Evolutionary conservation across 2,329 filamentous ascomycete species (phyloP), one percentile per base, ranked within the genome.

Genomic region (Plenodomus tracheiphilus): DNA sequence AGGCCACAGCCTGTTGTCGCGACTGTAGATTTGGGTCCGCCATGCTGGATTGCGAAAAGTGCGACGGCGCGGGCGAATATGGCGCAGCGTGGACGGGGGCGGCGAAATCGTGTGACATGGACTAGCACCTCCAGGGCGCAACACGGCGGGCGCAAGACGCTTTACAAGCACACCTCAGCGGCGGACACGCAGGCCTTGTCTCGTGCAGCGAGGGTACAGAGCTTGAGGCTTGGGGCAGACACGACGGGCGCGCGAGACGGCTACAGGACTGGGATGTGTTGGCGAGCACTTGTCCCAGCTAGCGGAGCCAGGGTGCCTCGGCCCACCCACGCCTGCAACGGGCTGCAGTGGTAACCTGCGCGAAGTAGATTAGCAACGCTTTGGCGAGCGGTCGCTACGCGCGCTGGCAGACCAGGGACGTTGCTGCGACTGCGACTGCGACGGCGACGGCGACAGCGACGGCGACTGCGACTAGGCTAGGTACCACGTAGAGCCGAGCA

Each of bases 81-180:
- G 65, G 62, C 58, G 62, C 56, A 44, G 61, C 49, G 50, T 49
- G 49, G 55, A 48, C 43, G 28, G 59, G 59, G 47, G 56, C 50
- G 51, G 64, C 53, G 59, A 62, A 62, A 49, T 68, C 64, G 64
- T 64, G 65, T 49, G 65, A 69, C 65, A 66, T 66, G 59, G 59
- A 53, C 64, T 53, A 60, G 61, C 61, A 61, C 61, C 54, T 43
- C 46, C 49, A 35, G 41, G 57, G 58, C 62, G 60, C 63, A 56
- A 60, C 54, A 55, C 56, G 48, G 51, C 47, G 50, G 50, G 49
- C 46, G 40, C 42, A 45, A 39, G 47, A 54, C 56, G 56, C 56
- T 55, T 58, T 47, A 55, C 47, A 36, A 20, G 16, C 4, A 16
- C 35, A 37, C 9, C 4, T 8, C 16, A 41, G n/a, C 39, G 30